Percentiles rank a stretch among this genome's conserved stretches.
Evolutionary conservation across 257 asterid species (phyloP).

Genomic region (Eustoma russellianum): DNA sequence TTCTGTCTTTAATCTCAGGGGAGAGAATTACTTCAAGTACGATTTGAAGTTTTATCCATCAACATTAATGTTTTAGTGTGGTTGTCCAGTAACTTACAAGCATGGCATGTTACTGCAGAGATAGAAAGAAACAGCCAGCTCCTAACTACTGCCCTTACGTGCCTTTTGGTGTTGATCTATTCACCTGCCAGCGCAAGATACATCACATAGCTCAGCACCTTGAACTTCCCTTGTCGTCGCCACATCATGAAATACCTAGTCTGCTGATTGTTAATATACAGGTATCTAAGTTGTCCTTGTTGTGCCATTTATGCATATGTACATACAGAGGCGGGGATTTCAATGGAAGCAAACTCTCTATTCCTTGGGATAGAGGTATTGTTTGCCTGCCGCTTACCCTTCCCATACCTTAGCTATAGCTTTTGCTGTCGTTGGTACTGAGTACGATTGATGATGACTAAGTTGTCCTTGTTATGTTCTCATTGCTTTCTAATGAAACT

Average conservation of each 20-base stretch:
- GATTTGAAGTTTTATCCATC: constrained; percentile 6
- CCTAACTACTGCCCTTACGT: constrained; percentile 54
- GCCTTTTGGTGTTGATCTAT: constrained; percentile 73
- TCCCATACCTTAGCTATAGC: too few relatives aligned
- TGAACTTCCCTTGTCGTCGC: constrained; percentile 45
- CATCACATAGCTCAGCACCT: constrained; percentile 71
- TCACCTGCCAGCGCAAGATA: constrained; percentile 54
- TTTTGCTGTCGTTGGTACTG: too few relatives aligned
- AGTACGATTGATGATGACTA: too few relatives aligned
- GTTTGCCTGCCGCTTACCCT: too few relatives aligned
- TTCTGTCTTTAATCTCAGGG: constrained; percentile 68
- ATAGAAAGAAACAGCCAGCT: constrained; percentile 66
- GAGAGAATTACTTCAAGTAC: constrained; percentile 70
- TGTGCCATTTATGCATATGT: too few relatives aligned
- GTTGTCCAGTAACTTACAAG: not conserved
- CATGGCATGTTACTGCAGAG: constrained; percentile 33
- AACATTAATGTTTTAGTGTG: not conserved
- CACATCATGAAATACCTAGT: constrained; percentile 54
- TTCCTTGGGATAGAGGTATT: too few relatives aligned
- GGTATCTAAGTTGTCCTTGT: constrained; percentile 22
- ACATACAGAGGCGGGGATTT: too few relatives aligned
- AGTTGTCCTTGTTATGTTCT: not conserved
- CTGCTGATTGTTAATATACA: constrained; percentile 68
- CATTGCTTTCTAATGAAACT: not conserved
- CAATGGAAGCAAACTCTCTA: too few relatives aligned